phyloP scores from a whole-genome alignment of 2,329 filamentous ascomycete genomes.

The Diatrype stigma region DNA sequence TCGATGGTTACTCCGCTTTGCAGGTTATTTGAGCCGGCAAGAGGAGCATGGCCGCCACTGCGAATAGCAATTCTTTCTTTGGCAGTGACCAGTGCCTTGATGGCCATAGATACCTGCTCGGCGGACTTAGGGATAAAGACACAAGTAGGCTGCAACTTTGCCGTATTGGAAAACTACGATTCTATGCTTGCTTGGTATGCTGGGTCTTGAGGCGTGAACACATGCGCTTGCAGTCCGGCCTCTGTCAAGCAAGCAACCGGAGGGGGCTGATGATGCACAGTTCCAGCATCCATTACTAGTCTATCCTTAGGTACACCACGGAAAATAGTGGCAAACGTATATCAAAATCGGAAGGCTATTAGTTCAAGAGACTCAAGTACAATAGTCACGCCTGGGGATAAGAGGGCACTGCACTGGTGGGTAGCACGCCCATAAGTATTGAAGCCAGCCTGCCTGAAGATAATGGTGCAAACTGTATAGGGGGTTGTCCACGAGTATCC shows the following conservation, averaged over 20 bases:
- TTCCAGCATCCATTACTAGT: neutral
- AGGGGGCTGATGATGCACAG: neutral
- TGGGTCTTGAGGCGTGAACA: neutral
- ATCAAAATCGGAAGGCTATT: neutral
- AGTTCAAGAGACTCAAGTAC: neutral
- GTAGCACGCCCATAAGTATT: neutral
- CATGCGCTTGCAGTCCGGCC: neutral
- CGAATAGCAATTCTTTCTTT: conserved; percentile 33
- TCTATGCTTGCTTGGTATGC: neutral
- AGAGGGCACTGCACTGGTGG: neutral
- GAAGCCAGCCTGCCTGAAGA: neutral
- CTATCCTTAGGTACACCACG: neutral
- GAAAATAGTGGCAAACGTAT: neutral
- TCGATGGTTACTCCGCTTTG: conserved; percentile 34
- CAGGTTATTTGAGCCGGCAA: conserved; percentile 36
- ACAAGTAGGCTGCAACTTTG: conserved; percentile 1
- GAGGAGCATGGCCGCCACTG: conserved; percentile 40
- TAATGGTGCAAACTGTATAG: neutral
- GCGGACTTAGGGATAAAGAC: neutral
- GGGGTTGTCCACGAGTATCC: neutral
- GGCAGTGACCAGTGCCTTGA: neutral
- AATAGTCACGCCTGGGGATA: neutral
- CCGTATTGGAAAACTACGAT: conserved; percentile 1
- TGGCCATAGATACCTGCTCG: neutral
- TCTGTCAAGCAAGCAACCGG: neutral